These are phyloP conservation scores for Pulchroboletus neoregius DNA, from an alignment of 1,284 basidiomycete genomes.

Conservation along the genomic window DNA sequence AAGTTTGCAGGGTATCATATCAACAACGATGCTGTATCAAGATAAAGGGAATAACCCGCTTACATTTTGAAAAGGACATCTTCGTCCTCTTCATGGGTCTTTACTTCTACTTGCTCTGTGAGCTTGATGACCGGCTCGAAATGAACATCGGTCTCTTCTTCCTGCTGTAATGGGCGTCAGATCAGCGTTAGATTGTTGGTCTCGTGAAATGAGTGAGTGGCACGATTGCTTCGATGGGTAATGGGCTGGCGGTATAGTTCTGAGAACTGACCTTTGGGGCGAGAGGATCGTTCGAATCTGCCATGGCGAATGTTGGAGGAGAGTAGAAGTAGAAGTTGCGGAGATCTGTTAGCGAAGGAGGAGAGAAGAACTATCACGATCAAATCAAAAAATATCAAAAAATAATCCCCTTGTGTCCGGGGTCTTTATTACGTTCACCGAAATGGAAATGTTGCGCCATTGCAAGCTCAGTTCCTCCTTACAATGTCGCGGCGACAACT, in stretches of 20 bases:
- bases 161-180: constrained; percentile 41
- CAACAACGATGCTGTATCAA: constrained; percentile 17
- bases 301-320: constrained; percentile 42
- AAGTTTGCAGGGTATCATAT: constrained; percentile 8
- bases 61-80: constrained; percentile 95
- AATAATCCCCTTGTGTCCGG: constrained; percentile 24
- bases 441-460: constrained; percentile 10
- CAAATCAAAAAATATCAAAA: constrained; percentile 12
- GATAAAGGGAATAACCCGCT: constrained; percentile 34
- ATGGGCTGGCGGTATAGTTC: neutral
- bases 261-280: constrained; percentile 56
- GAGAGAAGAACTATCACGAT: constrained; percentile 33
- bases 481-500: constrained; percentile 20
- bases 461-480: neutral
- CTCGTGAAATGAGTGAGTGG: constrained; percentile 28
- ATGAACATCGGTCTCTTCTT: constrained; percentile 86
- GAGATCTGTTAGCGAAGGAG: constrained; percentile 30
- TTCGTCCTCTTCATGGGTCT: constrained; percentile 97
- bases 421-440: constrained; percentile 14
- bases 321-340: constrained; percentile 5
- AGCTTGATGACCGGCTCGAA: constrained; percentile 98
- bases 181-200: constrained; percentile 25
- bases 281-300: constrained; percentile 61
- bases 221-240: constrained; percentile 30
- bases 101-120: constrained; percentile 92